These are phyloP conservation scores for Phytophthora pini DNA, from an alignment of 352 stramenopile species.

Conservation along the genomic window DNA sequence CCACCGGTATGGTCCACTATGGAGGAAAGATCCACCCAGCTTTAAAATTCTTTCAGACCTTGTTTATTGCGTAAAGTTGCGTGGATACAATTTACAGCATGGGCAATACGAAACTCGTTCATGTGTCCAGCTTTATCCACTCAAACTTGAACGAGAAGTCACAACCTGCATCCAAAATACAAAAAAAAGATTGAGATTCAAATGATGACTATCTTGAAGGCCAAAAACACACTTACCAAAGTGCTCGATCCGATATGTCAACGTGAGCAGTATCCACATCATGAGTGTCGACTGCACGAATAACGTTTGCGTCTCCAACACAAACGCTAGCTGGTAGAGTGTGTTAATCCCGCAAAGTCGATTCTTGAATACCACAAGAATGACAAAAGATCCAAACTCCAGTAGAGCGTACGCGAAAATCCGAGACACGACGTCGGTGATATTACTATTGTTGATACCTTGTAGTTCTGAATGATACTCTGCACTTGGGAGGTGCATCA, in stretches of 20 bases:
- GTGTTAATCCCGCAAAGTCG: conserved; percentile 23
- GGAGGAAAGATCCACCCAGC: background rate
- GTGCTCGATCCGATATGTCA: conserved; percentile 31
- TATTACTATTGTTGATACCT: conserved; percentile 6
- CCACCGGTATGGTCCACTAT: conserved; percentile 3
- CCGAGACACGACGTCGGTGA: conserved; percentile 7
- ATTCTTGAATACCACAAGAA: conserved; percentile 21
- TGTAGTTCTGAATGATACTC: conserved; percentile 43
- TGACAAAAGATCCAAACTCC: conserved; percentile 37
- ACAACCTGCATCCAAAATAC: conserved; percentile 15
- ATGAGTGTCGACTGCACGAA: conserved; percentile 37
- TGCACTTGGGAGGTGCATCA: conserved; percentile 34
- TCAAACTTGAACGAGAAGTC: conserved; percentile 18
- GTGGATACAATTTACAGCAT: too few species aligned
- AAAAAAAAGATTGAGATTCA: background rate
- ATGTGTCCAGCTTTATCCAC: background rate
- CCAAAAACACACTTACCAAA: conserved; percentile 29
- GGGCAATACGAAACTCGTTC: too few species aligned
- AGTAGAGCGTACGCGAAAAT: conserved; percentile 33
- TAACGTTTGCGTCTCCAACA: conserved; percentile 39
- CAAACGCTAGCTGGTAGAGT: conserved; percentile 42
- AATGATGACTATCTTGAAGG: background rate
- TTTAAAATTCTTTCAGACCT: too few species aligned
- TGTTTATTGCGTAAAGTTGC: too few species aligned
- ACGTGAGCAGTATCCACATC: conserved; percentile 34